Conservation (phyloP, 2,329 filamentous ascomycete species). For the Cryphonectria nitschkei region DNA sequence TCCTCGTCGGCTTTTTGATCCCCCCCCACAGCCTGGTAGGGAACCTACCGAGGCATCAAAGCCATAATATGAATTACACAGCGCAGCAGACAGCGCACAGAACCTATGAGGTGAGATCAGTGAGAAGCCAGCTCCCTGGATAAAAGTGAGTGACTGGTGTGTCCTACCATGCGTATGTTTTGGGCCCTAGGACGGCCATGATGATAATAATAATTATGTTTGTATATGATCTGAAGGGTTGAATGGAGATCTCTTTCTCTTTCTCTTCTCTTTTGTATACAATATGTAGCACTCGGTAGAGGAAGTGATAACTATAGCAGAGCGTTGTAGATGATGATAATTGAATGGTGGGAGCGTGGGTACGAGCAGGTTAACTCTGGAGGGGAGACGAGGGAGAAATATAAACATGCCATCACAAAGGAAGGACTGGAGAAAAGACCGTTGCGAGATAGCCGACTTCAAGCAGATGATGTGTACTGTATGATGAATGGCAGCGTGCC, state of each 20-base stretch:
- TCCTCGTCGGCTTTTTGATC: background rate
- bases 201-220: background rate
- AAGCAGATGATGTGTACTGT: background rate
- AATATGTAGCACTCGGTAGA: background rate
- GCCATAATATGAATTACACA: conserved; percentile 77
- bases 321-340: background rate
- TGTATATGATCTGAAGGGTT: background rate
- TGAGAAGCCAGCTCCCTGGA: background rate
- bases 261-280: background rate
- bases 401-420: background rate
- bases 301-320: background rate
- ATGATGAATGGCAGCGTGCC: conserved; percentile 1
- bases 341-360: background rate
- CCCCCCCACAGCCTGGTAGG: too few species aligned
- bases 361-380: background rate
- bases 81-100: conserved; percentile 69
- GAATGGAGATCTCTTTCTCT: background rate
- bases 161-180: conserved; percentile 25
- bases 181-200: conserved; percentile 27
- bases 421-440: background rate
- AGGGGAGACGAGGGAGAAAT: background rate
- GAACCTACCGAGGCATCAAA: conserved; percentile 65
- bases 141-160: background rate
- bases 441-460: background rate
- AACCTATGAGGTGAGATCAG: conserved; percentile 50